A percentile compares a stretch with the other conserved stretches of the same genome.
These are phyloP conservation scores for Circinella umbellata DNA, from an alignment of 371 early-diverging fungal genomes.

Conservation along the genomic window DNA sequence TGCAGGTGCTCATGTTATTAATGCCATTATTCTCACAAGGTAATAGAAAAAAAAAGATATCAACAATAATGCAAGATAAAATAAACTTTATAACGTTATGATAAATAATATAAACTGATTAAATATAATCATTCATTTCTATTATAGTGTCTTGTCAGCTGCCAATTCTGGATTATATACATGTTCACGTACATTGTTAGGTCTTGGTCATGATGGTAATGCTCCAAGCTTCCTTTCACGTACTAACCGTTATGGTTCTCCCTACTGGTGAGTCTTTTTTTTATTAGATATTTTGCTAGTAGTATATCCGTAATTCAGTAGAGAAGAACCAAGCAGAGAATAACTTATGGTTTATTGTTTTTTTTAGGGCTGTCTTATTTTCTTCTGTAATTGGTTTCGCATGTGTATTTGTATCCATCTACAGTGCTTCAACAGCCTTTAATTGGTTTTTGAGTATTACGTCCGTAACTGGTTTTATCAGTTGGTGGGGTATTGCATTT, in stretches of 20 bases:
- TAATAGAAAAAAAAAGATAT: conserved; percentile 1
- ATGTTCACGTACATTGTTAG: conserved; percentile 63
- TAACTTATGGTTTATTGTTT: too few relatives aligned
- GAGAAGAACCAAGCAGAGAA: too few relatives aligned
- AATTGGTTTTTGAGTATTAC: conserved; percentile 70
- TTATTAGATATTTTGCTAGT: neutral
- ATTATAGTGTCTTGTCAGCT: conserved; percentile 62
- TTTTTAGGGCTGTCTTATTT: conserved; percentile 41
- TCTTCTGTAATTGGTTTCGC: conserved; percentile 60
- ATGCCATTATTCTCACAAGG: conserved; percentile 68
- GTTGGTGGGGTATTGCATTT: conserved; percentile 76
- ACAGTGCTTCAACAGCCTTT: conserved; percentile 58
- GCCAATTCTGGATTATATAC: conserved; percentile 73
- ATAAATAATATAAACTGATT: neutral
- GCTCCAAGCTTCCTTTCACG: conserved; percentile 56
- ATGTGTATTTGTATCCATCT: conserved; percentile 52
- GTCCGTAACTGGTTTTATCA: conserved; percentile 71
- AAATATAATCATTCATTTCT: neutral
- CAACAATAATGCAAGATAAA: too few relatives aligned
- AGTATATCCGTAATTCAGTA: neutral
- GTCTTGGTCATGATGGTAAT: conserved; percentile 62
- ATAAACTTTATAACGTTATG: too few relatives aligned
- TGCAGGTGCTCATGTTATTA: conserved; percentile 70
- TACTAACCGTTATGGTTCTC: conserved; percentile 58
- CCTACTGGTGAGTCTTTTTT: conserved; percentile 28